phyloP scores from a whole-genome alignment of 352 stramenopile genomes.

The Pythium utonaiense region DNA sequence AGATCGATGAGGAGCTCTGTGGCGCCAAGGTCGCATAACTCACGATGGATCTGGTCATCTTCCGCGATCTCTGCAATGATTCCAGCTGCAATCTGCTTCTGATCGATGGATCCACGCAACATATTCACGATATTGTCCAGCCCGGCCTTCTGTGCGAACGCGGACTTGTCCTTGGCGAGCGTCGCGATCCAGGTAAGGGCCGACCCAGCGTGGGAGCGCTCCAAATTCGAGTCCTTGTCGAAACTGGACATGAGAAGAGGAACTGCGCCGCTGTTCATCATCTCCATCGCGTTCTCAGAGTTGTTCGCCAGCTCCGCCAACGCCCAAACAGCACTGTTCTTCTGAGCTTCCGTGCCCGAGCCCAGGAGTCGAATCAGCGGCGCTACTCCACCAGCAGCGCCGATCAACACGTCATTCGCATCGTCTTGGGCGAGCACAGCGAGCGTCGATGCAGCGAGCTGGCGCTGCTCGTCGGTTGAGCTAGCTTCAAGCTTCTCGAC shows the following conservation, averaged over 20 bases:
- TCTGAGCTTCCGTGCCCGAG: slow-evolving; percentile 6
- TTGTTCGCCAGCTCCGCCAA: slow-evolving; percentile 11
- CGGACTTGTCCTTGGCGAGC: neutral
- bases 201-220: slow-evolving; percentile 3
- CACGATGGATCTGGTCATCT: too few relatives aligned
- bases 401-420: slow-evolving; percentile 11
- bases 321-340: slow-evolving; percentile 14
- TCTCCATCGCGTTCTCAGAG: slow-evolving; percentile 3
- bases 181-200: slow-evolving; percentile 8
- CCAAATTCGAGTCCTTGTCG: slow-evolving; percentile 2
- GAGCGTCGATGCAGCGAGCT: slow-evolving; percentile 7
- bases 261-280: neutral
- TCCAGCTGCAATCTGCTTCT: slow-evolving; percentile 4
- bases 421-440: slow-evolving; percentile 14
- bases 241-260: neutral
- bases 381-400: slow-evolving; percentile 6
- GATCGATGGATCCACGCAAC: slow-evolving; percentile 1
- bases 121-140: slow-evolving; percentile 1
- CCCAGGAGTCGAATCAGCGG: slow-evolving; percentile 3
- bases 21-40: neutral
- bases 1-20: neutral
- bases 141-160: slow-evolving; percentile 1
- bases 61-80: neutral
- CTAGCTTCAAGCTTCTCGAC: neutral
- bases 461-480: neutral